A percentile compares a stretch with the other conserved stretches of the same genome.
Conservation (phyloP, 1,284 basidiomycete genomes). For the Athelia psychrophila region DNA sequence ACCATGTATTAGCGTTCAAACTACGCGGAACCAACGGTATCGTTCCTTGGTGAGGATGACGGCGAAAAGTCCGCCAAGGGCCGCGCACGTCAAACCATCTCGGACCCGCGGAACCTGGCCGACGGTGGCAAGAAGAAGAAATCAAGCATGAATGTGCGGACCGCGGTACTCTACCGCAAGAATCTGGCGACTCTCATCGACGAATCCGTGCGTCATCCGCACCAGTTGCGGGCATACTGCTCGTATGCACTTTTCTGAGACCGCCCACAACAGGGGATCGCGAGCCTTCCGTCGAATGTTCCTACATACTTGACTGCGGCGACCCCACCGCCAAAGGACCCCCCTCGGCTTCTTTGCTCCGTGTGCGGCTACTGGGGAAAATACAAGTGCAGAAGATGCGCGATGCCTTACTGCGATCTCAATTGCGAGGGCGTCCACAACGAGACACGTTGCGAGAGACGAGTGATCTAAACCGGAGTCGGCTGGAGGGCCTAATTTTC, state of each 20-base stretch:
- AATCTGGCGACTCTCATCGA: slow-evolving; percentile 67
- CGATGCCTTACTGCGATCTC: slow-evolving; percentile 55
- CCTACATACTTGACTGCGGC: slow-evolving; percentile 59
- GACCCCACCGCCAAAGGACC: slow-evolving; percentile 43
- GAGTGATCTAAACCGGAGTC: slow-evolving; percentile 34
- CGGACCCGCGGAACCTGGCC: slow-evolving; percentile 62
- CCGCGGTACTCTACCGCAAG: slow-evolving; percentile 78
- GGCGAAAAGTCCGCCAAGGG: slow-evolving; percentile 42
- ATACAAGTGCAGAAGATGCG: slow-evolving; percentile 60
- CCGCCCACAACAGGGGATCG: slow-evolving; percentile 51
- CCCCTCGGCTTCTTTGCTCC: slow-evolving; percentile 56
- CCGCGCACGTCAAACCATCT: slow-evolving; percentile 68
- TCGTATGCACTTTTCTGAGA: background rate
- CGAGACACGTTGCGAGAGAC: slow-evolving; percentile 60
- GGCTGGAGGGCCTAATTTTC: no score
- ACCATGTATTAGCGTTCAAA: slow-evolving; percentile 60
- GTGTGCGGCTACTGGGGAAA: slow-evolving; percentile 69
- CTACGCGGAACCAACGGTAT: slow-evolving; percentile 59
- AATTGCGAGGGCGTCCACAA: slow-evolving; percentile 55
- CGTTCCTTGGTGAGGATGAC: slow-evolving; percentile 31
- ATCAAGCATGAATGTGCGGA: slow-evolving; percentile 75
- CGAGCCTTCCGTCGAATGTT: slow-evolving; percentile 44
- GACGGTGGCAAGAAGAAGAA: slow-evolving; percentile 65
- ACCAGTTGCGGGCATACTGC: background rate
- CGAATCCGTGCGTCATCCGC: slow-evolving; percentile 65